Evolutionary conservation across 2,329 filamentous ascomycete species (phyloP), one percentile per base, ranked within the genome.

Genomic region (Lasiodiplodia sp.): DNA sequence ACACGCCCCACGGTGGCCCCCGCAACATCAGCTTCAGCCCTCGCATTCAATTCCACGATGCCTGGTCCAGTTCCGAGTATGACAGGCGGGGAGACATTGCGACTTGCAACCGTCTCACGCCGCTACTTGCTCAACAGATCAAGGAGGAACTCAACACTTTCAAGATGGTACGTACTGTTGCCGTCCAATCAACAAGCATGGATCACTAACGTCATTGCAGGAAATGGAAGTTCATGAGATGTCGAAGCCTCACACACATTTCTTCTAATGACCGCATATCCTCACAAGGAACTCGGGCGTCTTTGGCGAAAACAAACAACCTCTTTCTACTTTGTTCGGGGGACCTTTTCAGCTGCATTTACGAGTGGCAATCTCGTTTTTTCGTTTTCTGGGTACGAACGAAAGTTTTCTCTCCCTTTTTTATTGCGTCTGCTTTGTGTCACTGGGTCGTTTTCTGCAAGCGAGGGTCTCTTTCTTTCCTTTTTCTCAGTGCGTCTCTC

Each of bases 191-290:
- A 47, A 4, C 6, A 18, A 10, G 28, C 16, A 12, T 38, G 16
- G 7, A 2, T 60, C 71, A 72, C 84, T 87, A 80, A 88, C 74
- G 49, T 55, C 18, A n/a, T 11, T 12, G 18, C 66, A 98, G 96
- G 96, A 99, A 85, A 99, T 99, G 96, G 96, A 98, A 85, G 96
- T 99, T 76, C 96, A 99, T 81, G 96, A 98, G 83, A 93, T 91
- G 79, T 98, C 96, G 73, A 99, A 98, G 85, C 94, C 97, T 77
- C 97, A 99, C 86, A 99, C 96, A 75, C 96, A 99, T 87, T 99
- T 99, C 88, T 98, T 99, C 86, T 99, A 88, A 95, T 75, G 78
- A 80, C 77, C 78, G 78, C 78, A 79, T 79, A 73, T 75, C 76
- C 75, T 75, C 74, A 72, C 53, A 77, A 76, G 78, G 78, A 76